phyloP scores from a whole-genome alignment of 1,284 basidiomycete genomes.

The Malassezia nana region DNA sequence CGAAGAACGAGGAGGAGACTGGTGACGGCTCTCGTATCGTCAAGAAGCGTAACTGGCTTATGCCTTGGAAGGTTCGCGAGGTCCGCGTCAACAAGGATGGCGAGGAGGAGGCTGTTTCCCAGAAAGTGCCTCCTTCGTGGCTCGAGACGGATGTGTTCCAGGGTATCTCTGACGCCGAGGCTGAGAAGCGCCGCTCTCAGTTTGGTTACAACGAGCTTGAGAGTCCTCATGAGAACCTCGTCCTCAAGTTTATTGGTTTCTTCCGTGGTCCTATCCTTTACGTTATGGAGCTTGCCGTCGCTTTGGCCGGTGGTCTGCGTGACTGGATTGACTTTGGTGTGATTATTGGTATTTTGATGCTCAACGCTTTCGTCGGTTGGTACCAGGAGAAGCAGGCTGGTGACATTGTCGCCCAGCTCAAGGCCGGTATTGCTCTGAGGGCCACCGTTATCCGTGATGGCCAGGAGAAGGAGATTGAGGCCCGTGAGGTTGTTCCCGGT shows the following conservation, averaged over 20 bases:
- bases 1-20: slow-evolving; percentile 30
- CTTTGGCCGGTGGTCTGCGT: slow-evolving; percentile 49
- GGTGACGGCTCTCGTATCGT: slow-evolving; percentile 35
- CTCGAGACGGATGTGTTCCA: slow-evolving; percentile 53
- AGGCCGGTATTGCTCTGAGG: slow-evolving; percentile 55
- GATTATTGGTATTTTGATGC: slow-evolving; percentile 49
- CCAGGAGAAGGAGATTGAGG: slow-evolving; percentile 53
- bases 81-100: slow-evolving; percentile 48
- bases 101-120: slow-evolving; percentile 40
- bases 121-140: slow-evolving; percentile 46
- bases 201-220: slow-evolving; percentile 50
- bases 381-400: slow-evolving; percentile 56
- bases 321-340: slow-evolving; percentile 55
- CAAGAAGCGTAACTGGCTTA: slow-evolving; percentile 40
- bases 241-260: slow-evolving; percentile 52
- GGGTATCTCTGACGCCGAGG: slow-evolving; percentile 51
- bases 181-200: slow-evolving; percentile 43
- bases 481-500: slow-evolving; percentile 55
- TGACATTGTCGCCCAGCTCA: slow-evolving; percentile 55
- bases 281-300: slow-evolving; percentile 50
- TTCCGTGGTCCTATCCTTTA: slow-evolving; percentile 50
- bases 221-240: slow-evolving; percentile 49
- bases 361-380: slow-evolving; percentile 56
- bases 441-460: slow-evolving; percentile 52
- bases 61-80: slow-evolving; percentile 44